Evolutionary conservation across 2,329 filamentous ascomycete species (phyloP).

Genomic region (Alternaria gaisen): DNA sequence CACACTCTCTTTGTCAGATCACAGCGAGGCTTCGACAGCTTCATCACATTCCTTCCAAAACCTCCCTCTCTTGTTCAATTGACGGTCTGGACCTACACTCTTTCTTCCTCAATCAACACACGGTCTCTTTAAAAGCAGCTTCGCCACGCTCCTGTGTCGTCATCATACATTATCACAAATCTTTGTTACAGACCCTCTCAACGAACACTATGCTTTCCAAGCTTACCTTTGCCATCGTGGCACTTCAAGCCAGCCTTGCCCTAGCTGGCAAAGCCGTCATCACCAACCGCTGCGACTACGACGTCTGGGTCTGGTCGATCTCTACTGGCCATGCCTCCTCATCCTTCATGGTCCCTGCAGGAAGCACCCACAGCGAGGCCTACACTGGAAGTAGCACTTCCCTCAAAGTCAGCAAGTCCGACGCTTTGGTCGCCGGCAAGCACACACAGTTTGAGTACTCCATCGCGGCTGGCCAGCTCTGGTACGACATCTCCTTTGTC

Average conservation of each 20-base stretch:
- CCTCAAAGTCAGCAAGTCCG: constrained; percentile 38
- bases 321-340: constrained; percentile 16
- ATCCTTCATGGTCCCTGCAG: constrained; percentile 27
- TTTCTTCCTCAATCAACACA: constrained; percentile 5
- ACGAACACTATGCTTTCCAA: constrained; percentile 31
- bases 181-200: constrained; percentile 2
- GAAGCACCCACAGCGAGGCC: constrained; percentile 30
- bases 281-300: constrained; percentile 37
- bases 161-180: constrained; percentile 3
- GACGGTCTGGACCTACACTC: constrained; percentile 11
- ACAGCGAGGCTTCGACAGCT: constrained; percentile 16
- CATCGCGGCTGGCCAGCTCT: constrained; percentile 28
- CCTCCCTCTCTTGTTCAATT: constrained; percentile 6
- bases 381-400: constrained; percentile 29
- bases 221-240: constrained; percentile 22
- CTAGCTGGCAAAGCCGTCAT: constrained; percentile 35
- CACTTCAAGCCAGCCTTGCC: constrained; percentile 29
- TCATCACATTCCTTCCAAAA: constrained; percentile 14
- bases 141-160: constrained; percentile 1
- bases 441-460: constrained; percentile 44
- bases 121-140: neutral
- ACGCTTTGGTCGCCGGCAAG: constrained; percentile 26
- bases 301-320: constrained; percentile 39
- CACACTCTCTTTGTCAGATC: constrained; percentile 10
- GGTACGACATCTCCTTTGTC: constrained; percentile 43